phyloP scores from a whole-genome alignment of 768 basidiomycete species.

The Panellus pusillus region DNA sequence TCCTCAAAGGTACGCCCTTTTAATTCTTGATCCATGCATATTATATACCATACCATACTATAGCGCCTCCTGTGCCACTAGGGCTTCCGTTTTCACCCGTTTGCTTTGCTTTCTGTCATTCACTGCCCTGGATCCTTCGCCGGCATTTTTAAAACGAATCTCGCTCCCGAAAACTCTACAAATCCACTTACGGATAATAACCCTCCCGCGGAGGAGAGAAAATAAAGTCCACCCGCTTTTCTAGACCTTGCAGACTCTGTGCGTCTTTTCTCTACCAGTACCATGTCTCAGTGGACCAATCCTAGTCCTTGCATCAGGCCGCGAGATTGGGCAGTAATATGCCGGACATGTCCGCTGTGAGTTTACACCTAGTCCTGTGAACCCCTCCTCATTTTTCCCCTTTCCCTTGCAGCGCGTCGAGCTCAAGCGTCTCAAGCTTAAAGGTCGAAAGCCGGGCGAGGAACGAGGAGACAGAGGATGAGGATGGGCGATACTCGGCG shows the following conservation, averaged over 20 bases:
- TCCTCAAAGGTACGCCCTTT: slow-evolving; percentile 60
- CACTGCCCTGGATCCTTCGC: slow-evolving; percentile 54
- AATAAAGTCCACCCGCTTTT: slow-evolving; percentile 89
- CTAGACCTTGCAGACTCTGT: slow-evolving; percentile 93
- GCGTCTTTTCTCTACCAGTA: slow-evolving; percentile 34
- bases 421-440: slow-evolving; percentile 86
- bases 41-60: slow-evolving; percentile 22
- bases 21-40: slow-evolving; percentile 27
- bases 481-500: slow-evolving; percentile 77
- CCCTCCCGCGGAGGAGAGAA: slow-evolving; percentile 65
- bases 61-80: slow-evolving; percentile 72
- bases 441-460: slow-evolving; percentile 73
- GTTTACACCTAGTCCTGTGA: slow-evolving; percentile 32
- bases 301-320: slow-evolving; percentile 48
- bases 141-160: slow-evolving; percentile 63
- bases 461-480: slow-evolving; percentile 73
- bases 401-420: slow-evolving; percentile 69
- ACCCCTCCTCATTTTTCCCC: slow-evolving; percentile 4
- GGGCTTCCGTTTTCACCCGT: slow-evolving; percentile 53
- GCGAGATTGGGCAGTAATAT: slow-evolving; percentile 84
- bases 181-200: slow-evolving; percentile 68
- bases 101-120: slow-evolving; percentile 57
- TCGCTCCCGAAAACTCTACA: slow-evolving; percentile 66
- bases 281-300: slow-evolving; percentile 15
- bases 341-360: slow-evolving; percentile 82